Evolutionary conservation across 2,329 filamentous ascomycete species (phyloP), one percentile per base, ranked within the genome.

Genomic region (Cryphonectria radicalis): DNA sequence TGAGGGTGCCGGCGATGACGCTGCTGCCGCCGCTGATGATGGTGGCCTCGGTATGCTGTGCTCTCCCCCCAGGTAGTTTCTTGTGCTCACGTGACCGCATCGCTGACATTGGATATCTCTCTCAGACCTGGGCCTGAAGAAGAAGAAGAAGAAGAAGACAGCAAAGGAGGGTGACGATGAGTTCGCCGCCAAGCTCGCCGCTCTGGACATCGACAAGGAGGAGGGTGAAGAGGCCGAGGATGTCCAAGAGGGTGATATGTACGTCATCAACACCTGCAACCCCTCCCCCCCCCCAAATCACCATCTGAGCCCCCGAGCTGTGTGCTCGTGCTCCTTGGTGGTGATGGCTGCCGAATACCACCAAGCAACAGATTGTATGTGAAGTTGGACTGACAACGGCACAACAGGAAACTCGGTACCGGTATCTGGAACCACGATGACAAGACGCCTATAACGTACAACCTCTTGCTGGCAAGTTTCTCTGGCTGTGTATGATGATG

Each of bases 401-500:
- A 8, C n/a, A 37, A 43, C n/a, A 73, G 72, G 72, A 71, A 73
- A 37, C 42, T 62, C 55, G 95, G 95, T 76, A 97, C 94, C 60
- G 95, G 95, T 74, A 93, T 97, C 84, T 98, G 94, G 93, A 84
- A 88, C 75, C 94, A 97, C 85, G 90, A 95, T 79, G 89, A 92
- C 81, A 90, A 89, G 71, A 90, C 90, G 80, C 82, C 90, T 75
- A 94, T 98, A 83, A 90, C 88, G 79, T 99, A 98, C 88, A 89
- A 90, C 78, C 88, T 94, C 74, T 90, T 99, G 66, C 91, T 98
- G 75, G 89, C 88, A 79, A 14, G 66, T 64, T 5, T 13, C 17
- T 3, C 10, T 32, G 2, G 17, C 63, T 7, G 11, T 4, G 8
- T 25, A 25, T n/a, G 4, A 28, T 7, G 10, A 62, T 35, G 11